These are phyloP conservation scores for Stenocarpella maydis DNA, from an alignment of 2,329 filamentous ascomycete species.

Conservation along the genomic window DNA sequence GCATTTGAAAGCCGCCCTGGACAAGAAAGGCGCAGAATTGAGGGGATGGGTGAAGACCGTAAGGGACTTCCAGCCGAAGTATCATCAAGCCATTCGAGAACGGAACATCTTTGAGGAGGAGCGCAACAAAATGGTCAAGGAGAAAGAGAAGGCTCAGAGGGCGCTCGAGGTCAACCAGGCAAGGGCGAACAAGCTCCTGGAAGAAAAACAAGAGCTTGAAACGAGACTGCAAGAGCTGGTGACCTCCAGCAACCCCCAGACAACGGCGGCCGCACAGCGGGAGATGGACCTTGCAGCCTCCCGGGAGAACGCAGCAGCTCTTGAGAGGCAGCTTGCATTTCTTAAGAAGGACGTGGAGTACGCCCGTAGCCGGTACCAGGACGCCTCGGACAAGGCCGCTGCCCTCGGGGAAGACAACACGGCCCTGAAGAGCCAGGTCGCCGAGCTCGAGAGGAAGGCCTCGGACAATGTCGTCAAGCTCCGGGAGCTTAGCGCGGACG, in stretches of 20 bases:
- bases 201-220: slow-evolving; percentile 48
- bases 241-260: slow-evolving; percentile 48
- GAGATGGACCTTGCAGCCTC: slow-evolving; percentile 51
- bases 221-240: slow-evolving; percentile 49
- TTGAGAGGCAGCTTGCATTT: slow-evolving; percentile 49
- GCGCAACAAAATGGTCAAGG: slow-evolving; percentile 47
- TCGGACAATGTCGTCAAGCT: slow-evolving; percentile 56
- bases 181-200: slow-evolving; percentile 49
- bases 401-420: slow-evolving; percentile 56
- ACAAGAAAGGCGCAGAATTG: slow-evolving; percentile 46
- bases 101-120: slow-evolving; percentile 57
- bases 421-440: slow-evolving; percentile 52
- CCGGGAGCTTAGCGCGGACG: slow-evolving; percentile 54
- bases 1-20: slow-evolving; percentile 47
- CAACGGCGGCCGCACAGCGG: slow-evolving; percentile 51
- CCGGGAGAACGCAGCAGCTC: slow-evolving; percentile 47
- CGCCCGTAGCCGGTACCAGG: slow-evolving; percentile 65
- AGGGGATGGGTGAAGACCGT: slow-evolving; percentile 56
- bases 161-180: slow-evolving; percentile 50
- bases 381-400: slow-evolving; percentile 58
- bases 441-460: slow-evolving; percentile 52
- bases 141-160: slow-evolving; percentile 46
- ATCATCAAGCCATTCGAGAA: slow-evolving; percentile 60
- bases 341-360: slow-evolving; percentile 63
- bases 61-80: slow-evolving; percentile 54